Evolutionary conservation across 495 filamentous ascomycete genomes (phyloP), one percentile per base, ranked within the genome.

Genomic region (Aspergillus cavernicola): DNA sequence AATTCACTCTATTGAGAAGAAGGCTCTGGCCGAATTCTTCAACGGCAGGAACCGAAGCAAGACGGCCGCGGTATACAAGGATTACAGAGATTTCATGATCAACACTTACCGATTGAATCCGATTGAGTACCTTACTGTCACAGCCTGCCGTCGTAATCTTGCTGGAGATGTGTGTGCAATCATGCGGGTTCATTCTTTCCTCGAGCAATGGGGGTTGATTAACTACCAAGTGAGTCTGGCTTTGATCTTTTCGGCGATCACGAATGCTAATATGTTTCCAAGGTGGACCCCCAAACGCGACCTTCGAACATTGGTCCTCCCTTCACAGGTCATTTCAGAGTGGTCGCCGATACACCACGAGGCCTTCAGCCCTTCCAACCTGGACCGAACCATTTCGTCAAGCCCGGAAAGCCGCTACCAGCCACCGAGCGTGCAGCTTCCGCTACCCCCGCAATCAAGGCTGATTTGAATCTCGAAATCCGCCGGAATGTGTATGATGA

Each of bases 31-130:
- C 2, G 93, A 98, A 69, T 98, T 96, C 70, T 98, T 98, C 80
- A 97, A 97, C 73, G 90, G 83, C 68, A 82, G 95, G 35, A 98
- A 98, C 68, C 87, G 93, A 62, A 97, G 92, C 81, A 98, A 98
- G 75, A 98, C 93, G 0, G 85, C 88, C 4, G 85, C 90, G n/a
- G 88, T 96, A 13, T 98, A 97, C 70, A 97, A 97, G 70, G 93
- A 98, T 65, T 97, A 97, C 69, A 85, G 93, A 54, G 92, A 97
- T 63, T 98, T 98, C 70, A 98, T 98, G 93, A 92, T 98, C 69
- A 97, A 97, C 67, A 96, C 93, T 15, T 98, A 98, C 70, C 83
- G 93, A 18, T 72, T 98, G 42, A 97, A 97, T 66, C 93, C 93
- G 3, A 80, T 89, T 22, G 93, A 98, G 69, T 98, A 98, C 64